phyloP scores from a whole-genome alignment of 805 yeast genomes.

The Kodamaea sagamina region DNA sequence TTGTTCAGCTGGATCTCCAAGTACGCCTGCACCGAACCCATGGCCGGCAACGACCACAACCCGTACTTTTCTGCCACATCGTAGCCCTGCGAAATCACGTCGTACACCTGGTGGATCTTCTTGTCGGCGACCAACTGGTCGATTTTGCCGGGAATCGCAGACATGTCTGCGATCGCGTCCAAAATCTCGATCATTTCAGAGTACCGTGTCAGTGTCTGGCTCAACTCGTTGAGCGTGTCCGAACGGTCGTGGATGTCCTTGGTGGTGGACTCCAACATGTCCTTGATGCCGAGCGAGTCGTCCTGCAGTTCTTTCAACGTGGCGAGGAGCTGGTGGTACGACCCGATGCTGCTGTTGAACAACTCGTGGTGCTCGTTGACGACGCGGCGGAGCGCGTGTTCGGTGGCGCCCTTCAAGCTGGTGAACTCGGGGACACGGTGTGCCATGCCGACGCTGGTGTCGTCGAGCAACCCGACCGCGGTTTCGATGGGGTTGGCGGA shows the following conservation, averaged over 20 bases:
- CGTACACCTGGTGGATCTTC: constrained; percentile 66
- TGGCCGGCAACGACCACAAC: constrained; percentile 59
- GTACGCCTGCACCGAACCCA: constrained; percentile 51
- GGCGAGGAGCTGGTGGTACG: constrained; percentile 70
- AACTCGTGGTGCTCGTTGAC: constrained; percentile 83
- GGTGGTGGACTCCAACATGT: constrained; percentile 50
- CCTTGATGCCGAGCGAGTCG: constrained; percentile 50
- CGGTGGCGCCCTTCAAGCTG: constrained; percentile 57
- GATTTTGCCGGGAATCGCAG: constrained; percentile 58
- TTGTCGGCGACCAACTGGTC: constrained; percentile 72
- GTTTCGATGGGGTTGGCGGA: constrained; percentile 78
- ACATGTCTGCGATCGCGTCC: constrained; percentile 63
- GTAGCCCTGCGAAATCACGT: constrained; percentile 47
- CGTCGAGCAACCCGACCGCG: constrained; percentile 81
- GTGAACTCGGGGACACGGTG: constrained; percentile 68
- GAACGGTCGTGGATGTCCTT: constrained; percentile 54
- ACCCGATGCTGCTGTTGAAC: constrained; percentile 82
- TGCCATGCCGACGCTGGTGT: constrained; percentile 89
- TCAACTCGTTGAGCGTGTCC: constrained; percentile 62
- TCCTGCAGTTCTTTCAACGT: constrained; percentile 67
- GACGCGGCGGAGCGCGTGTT: constrained; percentile 59
- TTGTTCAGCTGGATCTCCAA: constrained; percentile 58
- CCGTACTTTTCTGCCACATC: constrained; percentile 50
- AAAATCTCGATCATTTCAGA: constrained; percentile 70
- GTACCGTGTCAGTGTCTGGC: constrained; percentile 60